Evolutionary conservation across 2,329 filamentous ascomycete species (phyloP).

Genomic region (Mariannaea elegans): DNA sequence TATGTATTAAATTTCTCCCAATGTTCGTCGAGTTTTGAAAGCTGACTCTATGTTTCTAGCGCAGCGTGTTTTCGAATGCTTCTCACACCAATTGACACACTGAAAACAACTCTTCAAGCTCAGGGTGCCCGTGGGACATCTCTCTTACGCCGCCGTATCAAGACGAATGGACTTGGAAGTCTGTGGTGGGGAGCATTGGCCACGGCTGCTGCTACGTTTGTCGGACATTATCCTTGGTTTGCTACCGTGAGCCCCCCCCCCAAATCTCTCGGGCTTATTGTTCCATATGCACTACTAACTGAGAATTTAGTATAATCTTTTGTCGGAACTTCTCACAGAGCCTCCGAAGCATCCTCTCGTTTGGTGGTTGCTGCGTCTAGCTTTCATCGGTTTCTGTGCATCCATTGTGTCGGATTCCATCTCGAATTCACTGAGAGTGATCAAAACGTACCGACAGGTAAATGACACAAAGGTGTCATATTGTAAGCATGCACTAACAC

Average conservation of each 20-base stretch:
- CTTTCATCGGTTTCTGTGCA: slow-evolving; percentile 51
- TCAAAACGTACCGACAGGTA: slow-evolving; percentile 60
- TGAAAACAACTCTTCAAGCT: slow-evolving; percentile 60
- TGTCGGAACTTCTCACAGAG: slow-evolving; percentile 50
- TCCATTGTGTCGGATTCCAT: slow-evolving; percentile 56
- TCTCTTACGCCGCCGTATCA: slow-evolving; percentile 54
- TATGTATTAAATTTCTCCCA: slow-evolving; percentile 24
- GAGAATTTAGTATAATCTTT: slow-evolving; percentile 51
- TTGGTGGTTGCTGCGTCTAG: slow-evolving; percentile 54
- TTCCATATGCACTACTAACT: not conserved
- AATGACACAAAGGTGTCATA: slow-evolving; percentile 59
- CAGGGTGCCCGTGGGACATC: slow-evolving; percentile 54
- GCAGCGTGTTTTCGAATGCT: slow-evolving; percentile 58
- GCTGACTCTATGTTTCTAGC: slow-evolving; percentile 35
- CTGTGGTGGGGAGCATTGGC: slow-evolving; percentile 61
- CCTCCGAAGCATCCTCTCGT: slow-evolving; percentile 50
- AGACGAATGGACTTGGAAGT: slow-evolving; percentile 54
- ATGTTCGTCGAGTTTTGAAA: not conserved
- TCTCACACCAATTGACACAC: slow-evolving; percentile 57
- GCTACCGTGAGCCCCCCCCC: slow-evolving; percentile 47
- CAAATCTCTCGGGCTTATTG: too few species aligned
- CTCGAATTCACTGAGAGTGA: slow-evolving; percentile 57
- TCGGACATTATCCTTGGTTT: slow-evolving; percentile 61
- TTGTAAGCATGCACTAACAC: slow-evolving; percentile 38
- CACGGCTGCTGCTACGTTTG: slow-evolving; percentile 58